phyloP scores from a whole-genome alignment of 78 protist species.

The Dictyostelium firmibasis region DNA sequence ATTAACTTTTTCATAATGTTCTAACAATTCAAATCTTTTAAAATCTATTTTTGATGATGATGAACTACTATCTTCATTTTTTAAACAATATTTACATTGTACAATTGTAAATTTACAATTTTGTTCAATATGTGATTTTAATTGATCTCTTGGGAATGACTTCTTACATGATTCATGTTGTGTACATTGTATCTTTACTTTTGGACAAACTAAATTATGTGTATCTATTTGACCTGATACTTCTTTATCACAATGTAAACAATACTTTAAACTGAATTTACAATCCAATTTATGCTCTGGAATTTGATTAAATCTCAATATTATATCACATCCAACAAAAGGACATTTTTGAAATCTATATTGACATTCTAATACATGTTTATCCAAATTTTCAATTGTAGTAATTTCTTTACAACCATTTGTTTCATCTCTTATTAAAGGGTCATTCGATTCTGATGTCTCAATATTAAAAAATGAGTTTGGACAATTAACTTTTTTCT shows the following conservation, averaged over 20 bases:
- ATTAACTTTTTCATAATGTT: neutral
- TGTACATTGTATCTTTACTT: neutral
- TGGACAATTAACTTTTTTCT: neutral
- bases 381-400: neutral
- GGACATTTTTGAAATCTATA: neutral
- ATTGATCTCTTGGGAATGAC: neutral
- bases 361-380: neutral
- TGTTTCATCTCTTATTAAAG: neutral
- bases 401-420: neutral
- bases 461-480: neutral
- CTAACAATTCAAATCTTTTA: neutral
- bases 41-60: no score
- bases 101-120: neutral
- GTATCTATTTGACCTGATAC: neutral
- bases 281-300: neutral
- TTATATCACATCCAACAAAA: neutral
- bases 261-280: neutral
- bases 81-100: neutral
- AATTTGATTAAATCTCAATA: neutral
- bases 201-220: neutral
- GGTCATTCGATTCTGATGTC: neutral
- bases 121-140: neutral
- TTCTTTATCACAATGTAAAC: neutral
- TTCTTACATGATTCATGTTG: neutral
- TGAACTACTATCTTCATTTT: neutral